Base-by-base conservation (phyloP, 768 basidiomycete species). In the Xerocomus brunneocitrinus region DNA sequence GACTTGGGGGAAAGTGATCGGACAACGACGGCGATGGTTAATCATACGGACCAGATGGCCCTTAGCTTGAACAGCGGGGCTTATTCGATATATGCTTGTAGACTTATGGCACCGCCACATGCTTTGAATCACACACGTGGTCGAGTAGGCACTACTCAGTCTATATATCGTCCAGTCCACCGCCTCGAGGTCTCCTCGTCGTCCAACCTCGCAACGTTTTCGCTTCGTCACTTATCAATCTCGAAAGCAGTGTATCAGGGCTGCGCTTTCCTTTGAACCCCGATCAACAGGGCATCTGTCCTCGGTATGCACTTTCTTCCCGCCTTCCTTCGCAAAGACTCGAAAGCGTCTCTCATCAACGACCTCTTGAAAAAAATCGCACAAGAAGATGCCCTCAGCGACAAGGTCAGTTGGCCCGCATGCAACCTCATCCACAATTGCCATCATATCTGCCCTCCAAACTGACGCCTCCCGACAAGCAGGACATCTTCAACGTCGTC, bases 401-500 rank as follows among this genome's bases (percentile, higher is more conserved):
- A 67, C 45, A 67, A 58, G 54, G 65, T 66, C 45, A 31, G 65
- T 58, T 14, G 28, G 4, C n/a, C 19, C 28, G 8, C n/a, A 25
- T 31, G 6, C 30, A n/a, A 12, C 19, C 24, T 16, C 16, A 10
- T 3, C 30, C 31, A 27, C 8, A 1, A 45, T 25, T 47, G 0
- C 8, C 16, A 28, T 41, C 50, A 35, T 25, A 49, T 43, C 46
- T 9, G 6, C 25, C 39, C 34, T 25, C 13, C 30, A 22, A 40
- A n/a, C 55, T 50, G 27, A 54, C 51, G 30, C 42, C 16, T 19
- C 16, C 22, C 39, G 28, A 43, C 47, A 27, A 25, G 12, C 44
- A 66, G 65, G 60, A 66, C 57, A 47, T 62, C 55, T 67, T 66
- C 58, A 67, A 67, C 54, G 55, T 67, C 54, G 58, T 67, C 52